Evolutionary conservation across 805 yeast species (phyloP).

Genomic region (Brettanomyces bruxellensis): DNA sequence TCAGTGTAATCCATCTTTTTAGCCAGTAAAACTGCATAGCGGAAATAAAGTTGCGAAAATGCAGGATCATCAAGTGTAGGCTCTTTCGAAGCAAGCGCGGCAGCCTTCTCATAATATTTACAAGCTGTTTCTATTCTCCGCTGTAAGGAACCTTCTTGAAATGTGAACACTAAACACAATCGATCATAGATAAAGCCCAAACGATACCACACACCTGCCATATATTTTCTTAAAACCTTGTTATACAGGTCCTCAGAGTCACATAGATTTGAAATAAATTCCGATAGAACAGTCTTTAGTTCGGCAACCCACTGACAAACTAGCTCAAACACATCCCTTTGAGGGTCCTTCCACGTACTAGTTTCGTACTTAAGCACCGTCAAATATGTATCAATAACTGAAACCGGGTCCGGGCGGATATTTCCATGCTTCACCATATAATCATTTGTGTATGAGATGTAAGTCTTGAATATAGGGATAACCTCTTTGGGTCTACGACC

Average conservation of each 20-base stretch:
- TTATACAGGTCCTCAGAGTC: constrained; percentile 10
- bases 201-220: constrained; percentile 17
- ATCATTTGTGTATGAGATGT: constrained; percentile 30
- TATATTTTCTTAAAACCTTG: constrained; percentile 12
- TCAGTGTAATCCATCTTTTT: constrained; percentile 32
- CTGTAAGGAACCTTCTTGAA: constrained; percentile 6
- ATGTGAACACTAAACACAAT: constrained; percentile 8
- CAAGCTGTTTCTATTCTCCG: constrained; percentile 5
- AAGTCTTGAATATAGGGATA: constrained; percentile 30
- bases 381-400: constrained; percentile 15
- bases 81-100: constrained; percentile 2
- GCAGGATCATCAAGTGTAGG: constrained; percentile 8
- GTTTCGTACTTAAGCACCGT: constrained; percentile 11
- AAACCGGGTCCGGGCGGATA: constrained; percentile 29
- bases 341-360: constrained; percentile 1
- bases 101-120: constrained; percentile 7
- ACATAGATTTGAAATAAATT: constrained; percentile 5
- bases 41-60: constrained; percentile 25
- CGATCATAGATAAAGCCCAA: constrained; percentile 16
- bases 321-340: constrained; percentile 9
- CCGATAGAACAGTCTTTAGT: constrained; percentile 6
- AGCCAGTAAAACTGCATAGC: constrained; percentile 42
- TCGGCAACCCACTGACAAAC: constrained; percentile 12
- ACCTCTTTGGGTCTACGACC: constrained; percentile 14
- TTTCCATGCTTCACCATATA: constrained; percentile 27